Evolutionary conservation across 371 early-diverging fungal genomes (phyloP), one percentile per base, ranked within the genome.

Genomic region (Mortierella sp.): DNA sequence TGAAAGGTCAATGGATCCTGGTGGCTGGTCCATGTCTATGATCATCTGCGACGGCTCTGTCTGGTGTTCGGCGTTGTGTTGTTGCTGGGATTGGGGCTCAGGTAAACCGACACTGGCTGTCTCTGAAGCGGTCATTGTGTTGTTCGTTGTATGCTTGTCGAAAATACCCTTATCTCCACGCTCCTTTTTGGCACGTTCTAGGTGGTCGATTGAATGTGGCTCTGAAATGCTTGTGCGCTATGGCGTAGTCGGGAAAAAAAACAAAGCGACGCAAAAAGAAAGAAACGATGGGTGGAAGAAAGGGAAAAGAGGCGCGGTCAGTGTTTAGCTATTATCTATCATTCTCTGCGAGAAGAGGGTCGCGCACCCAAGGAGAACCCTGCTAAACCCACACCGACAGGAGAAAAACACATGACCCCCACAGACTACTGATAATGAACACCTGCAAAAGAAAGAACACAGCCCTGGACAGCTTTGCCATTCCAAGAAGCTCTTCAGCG

Each of bases 51-150:
- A 50, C 26, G 73, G 51, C 44, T 72, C 69, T 26, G 46, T 59
- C 44, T 69, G 76, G 28, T 55, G 43, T 43, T 54, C 76, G 10
- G 31, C 40, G 28, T n/a, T 67, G 37, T 69, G 43, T 34, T 50
- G 80, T 44, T 64, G 73, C 46, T 72, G 71, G n/a, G 50, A 34
- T 70, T 73, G 83, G 24, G 57, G 77, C 40, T 69, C 77, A 67
- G 69, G 44, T 26, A 75, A 73, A 37, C 67, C 70, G 9, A 69
- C 74, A 19, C 50, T 51, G 48, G 28, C 75, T 28, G 71, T 77
- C n/a, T 76, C 70, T 50, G 77, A 46, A n/a, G 76, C 40, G 13
- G 81, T 73, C 77, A 81, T 37, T 64, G 64, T 64, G 64, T 34
- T 34, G 64, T 34, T 64, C 64, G 64, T 64, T 64, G 64, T 64